Percentiles rank a stretch among this genome's conserved stretches.
Evolutionary conservation across 495 filamentous ascomycete genomes (phyloP).

Genomic region (Hypoxylon rickii): DNA sequence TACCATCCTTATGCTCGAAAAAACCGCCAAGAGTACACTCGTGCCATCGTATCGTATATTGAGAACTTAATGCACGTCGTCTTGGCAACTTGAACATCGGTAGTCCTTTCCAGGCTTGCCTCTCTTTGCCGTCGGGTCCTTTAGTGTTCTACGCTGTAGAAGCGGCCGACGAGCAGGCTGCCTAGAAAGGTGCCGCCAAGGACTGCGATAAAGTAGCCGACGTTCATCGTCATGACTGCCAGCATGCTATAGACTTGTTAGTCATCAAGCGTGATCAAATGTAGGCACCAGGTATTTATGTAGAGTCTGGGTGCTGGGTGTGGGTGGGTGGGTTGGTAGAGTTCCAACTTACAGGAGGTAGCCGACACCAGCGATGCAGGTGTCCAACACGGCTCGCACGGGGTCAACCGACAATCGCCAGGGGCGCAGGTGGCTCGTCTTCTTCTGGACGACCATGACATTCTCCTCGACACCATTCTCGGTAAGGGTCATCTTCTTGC

Average conservation of each 20-base stretch:
- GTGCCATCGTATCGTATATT: conserved; percentile 18
- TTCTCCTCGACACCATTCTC: conserved; percentile 75
- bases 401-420: conserved; percentile 83
- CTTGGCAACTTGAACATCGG: conserved; percentile 25
- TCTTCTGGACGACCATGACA: conserved; percentile 67
- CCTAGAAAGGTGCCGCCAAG: conserved; percentile 83
- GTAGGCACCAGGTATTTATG: too few species aligned
- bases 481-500: conserved; percentile 63
- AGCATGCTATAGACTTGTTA: conserved; percentile 72
- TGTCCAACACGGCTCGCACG: conserved; percentile 69
- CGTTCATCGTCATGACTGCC: conserved; percentile 96
- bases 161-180: conserved; percentile 78
- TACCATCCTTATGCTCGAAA: conserved; percentile 7
- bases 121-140: neutral
- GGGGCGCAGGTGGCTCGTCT: conserved; percentile 55
- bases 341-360: conserved; percentile 82
- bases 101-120: conserved; percentile 7
- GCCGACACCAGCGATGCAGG: conserved; percentile 71
- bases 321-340: conserved; percentile 1
- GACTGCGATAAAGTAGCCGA: conserved; percentile 92
- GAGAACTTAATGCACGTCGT: conserved; percentile 19
- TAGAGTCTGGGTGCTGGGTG: too few species aligned
- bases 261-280: too few species aligned
- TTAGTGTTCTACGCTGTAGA: conserved; percentile 41
- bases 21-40: conserved; percentile 5